A percentile compares a stretch with the other conserved stretches of the same genome.
phyloP scores from a whole-genome alignment of 495 filamentous ascomycete species.

The Hypoxylon subgilvum region DNA sequence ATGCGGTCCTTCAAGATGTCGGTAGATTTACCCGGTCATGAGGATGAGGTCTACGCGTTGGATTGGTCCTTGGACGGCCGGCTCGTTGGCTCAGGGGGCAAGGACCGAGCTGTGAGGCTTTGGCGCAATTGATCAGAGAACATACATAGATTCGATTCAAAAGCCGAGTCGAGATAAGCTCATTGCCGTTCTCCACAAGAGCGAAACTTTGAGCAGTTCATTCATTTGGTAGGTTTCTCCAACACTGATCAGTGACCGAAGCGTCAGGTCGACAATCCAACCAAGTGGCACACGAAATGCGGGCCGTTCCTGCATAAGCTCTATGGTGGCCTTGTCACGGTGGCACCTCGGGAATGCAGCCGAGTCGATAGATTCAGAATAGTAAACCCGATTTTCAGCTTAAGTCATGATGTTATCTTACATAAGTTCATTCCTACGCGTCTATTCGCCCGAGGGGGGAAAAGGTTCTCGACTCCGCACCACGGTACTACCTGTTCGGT shows the following conservation, averaged over 20 bases:
- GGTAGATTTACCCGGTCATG: conserved; percentile 88
- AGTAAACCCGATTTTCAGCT: conserved; percentile 33
- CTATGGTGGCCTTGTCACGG: conserved; percentile 5
- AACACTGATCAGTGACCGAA: conserved; percentile 3
- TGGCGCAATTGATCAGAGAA: conserved; percentile 65
- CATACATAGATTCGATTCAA: conserved; percentile 7
- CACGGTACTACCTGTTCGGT: neutral
- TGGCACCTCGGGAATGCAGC: conserved; percentile 24
- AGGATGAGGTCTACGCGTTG: conserved; percentile 90
- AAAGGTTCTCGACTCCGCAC: conserved; percentile 10
- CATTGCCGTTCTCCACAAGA: conserved; percentile 14
- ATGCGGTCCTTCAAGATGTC: conserved; percentile 80
- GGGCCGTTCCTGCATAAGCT: conserved; percentile 39
- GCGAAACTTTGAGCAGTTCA: too few species aligned
- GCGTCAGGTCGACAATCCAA: conserved; percentile 23
- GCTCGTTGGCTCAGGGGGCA: conserved; percentile 86
- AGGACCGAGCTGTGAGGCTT: conserved; percentile 86
- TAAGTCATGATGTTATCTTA: conserved; percentile 33
- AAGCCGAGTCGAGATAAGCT: conserved; percentile 30
- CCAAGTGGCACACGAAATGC: conserved; percentile 34
- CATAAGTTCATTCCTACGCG: conserved; percentile 2
- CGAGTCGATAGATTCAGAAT: conserved; percentile 28
- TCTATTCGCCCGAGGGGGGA: neutral
- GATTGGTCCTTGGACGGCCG: conserved; percentile 90
- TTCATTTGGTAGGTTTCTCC: neutral